Percentiles rank a stretch among this genome's conserved stretches.
Evolutionary conservation across 345 rosid genomes (phyloP).

Genomic region (Ailanthus altissimus): DNA sequence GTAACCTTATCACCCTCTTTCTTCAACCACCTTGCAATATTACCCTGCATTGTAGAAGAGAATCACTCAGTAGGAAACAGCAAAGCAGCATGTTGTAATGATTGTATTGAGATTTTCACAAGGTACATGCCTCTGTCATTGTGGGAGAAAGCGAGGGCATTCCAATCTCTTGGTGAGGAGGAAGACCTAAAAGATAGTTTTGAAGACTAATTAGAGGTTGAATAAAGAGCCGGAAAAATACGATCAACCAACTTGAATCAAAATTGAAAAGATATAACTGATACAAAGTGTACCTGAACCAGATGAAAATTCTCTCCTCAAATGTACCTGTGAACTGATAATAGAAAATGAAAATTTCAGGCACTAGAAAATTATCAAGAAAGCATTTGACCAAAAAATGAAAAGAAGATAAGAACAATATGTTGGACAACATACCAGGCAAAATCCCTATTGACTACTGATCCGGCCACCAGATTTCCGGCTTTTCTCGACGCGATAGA

Average conservation of each 20-base stretch:
- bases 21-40: slow-evolving; percentile 96
- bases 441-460: slow-evolving; percentile 29
- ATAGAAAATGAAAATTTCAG: slow-evolving; percentile 15
- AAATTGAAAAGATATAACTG: neutral
- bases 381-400: neutral
- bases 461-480: slow-evolving; percentile 39
- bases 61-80: slow-evolving; percentile 22
- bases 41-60: slow-evolving; percentile 63
- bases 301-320: slow-evolving; percentile 72
- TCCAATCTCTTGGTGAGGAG: slow-evolving; percentile 95
- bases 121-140: slow-evolving; percentile 77
- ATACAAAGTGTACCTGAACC: slow-evolving; percentile 54
- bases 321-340: slow-evolving; percentile 52
- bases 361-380: neutral
- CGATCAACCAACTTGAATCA: neutral
- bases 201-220: slow-evolving; percentile 14
- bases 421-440: slow-evolving; percentile 34
- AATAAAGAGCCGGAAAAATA: neutral
- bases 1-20: slow-evolving; percentile 89
- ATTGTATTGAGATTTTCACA: slow-evolving; percentile 11
- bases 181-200: slow-evolving; percentile 65
- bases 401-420: neutral
- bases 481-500: slow-evolving; percentile 39
- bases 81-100: slow-evolving; percentile 1
- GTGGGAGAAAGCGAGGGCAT: slow-evolving; percentile 99